Evolutionary conservation across 495 filamentous ascomycete species (phyloP), one percentile per base, ranked within the genome.

Genomic region (Aspergillus sclerotioniger): DNA sequence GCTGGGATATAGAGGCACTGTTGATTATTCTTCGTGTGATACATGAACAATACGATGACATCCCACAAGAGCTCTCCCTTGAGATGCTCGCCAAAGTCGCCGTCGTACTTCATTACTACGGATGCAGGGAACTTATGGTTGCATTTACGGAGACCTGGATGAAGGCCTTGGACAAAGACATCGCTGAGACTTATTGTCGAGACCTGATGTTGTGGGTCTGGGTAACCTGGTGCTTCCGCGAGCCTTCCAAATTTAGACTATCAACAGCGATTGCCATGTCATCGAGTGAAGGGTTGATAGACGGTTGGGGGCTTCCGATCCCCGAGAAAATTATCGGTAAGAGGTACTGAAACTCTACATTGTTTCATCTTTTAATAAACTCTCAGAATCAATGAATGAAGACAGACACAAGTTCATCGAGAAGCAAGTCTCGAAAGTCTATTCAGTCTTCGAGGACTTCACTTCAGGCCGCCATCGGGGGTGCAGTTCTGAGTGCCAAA

Each of bases 91-190:
- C 77, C 0, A 74, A 82, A 60, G 67, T 86, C 46, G 76, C 82
- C 31, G 70, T 79, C 3, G 56, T 87, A 41, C 74, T 80, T 21
- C 80, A 86, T 62, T 79, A 78, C 50, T 82, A 85, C 58, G 61
- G 76, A 43, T 77, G 80, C 59, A 65, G 66, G 13, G 78, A 80
- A 15, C 71, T 64, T 2, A 54, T 82, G n/a, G n/a, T 2, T 61
- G 68, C 50, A 44, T 79, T 3, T 76, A 67, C 68, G 16, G 72
- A 78, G 8, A 66, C 67, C 8, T 86, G 82, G 80, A 73, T 75
- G 17, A 50, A 58, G 0, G 39, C 58, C 20, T 21, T 76, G 39
- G 56, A 64, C 21, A 16, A 59, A 10, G 44, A n/a, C 0, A 53
- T 67, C 45, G 65, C 65, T 19, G 41, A 32, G 8, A 52, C 57